Percentiles rank a stretch among this genome's conserved stretches.
Evolutionary conservation across 1,139 yeast genomes (phyloP).

Genomic region (Debaryomyces fabryi): DNA sequence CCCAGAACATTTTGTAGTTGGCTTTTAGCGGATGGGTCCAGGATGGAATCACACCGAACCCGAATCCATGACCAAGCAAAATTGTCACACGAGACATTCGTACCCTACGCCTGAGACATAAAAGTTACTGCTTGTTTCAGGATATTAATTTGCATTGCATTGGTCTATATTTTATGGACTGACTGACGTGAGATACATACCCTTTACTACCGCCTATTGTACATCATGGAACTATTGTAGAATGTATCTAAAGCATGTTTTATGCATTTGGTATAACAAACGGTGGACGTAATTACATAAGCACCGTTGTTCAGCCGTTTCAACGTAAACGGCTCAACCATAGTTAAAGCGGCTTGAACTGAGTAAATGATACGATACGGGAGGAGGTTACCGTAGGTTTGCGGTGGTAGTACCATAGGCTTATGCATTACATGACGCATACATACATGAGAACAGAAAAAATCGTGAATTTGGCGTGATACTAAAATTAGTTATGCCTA

Average conservation of each 20-base stretch:
- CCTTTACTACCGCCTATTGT: background rate
- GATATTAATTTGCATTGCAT: background rate
- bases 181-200: background rate
- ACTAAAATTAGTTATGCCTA: background rate
- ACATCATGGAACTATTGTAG: background rate
- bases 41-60: background rate
- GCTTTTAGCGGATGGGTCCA: background rate
- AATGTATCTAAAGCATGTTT: background rate
- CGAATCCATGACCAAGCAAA: background rate
- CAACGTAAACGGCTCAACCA: background rate
- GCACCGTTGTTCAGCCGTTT: background rate
- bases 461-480: constrained; percentile 1
- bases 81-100: background rate
- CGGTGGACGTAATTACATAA: background rate
- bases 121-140: background rate
- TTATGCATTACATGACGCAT: constrained; percentile 1
- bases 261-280: background rate
- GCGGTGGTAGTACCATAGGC: background rate
- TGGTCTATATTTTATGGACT: background rate
- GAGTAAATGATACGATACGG: background rate
- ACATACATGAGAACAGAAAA: background rate
- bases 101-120: background rate
- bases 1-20: background rate
- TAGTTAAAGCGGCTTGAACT: background rate
- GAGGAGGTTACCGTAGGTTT: constrained; percentile 1